phyloP scores from a whole-genome alignment of 768 basidiomycete species.

The Collybia sordida region DNA sequence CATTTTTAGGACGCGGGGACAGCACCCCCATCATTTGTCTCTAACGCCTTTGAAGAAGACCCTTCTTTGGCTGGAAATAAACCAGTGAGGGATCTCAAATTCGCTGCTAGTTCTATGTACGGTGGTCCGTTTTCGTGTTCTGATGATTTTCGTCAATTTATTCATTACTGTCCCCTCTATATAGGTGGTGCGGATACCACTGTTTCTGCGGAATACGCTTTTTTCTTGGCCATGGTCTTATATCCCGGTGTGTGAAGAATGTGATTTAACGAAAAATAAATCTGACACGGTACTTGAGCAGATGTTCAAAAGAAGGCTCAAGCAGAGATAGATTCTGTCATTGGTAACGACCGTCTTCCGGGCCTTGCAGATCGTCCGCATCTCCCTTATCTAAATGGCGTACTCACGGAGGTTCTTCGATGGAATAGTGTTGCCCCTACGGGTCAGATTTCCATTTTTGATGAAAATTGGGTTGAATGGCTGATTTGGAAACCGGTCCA shows the following conservation, averaged over 20 bases:
- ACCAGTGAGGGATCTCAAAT: slow-evolving; percentile 34
- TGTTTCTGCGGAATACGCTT: slow-evolving; percentile 42
- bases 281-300: slow-evolving; percentile 10
- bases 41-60: slow-evolving; percentile 37
- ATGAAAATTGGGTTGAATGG: neutral
- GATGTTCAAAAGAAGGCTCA: slow-evolving; percentile 54
- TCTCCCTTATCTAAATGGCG: slow-evolving; percentile 48
- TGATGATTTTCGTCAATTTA: neutral
- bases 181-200: slow-evolving; percentile 53
- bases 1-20: slow-evolving; percentile 35
- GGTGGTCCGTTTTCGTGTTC: slow-evolving; percentile 29
- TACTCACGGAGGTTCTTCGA: slow-evolving; percentile 47
- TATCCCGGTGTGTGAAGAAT: slow-evolving; percentile 23
- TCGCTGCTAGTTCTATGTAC: slow-evolving; percentile 45
- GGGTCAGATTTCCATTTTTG: slow-evolving; percentile 22
- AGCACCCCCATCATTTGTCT: slow-evolving; percentile 43
- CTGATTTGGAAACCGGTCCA: slow-evolving; percentile 10
- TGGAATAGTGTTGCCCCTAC: slow-evolving; percentile 49
- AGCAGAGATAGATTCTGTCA: slow-evolving; percentile 47
- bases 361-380: slow-evolving; percentile 36
- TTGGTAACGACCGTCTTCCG: slow-evolving; percentile 37
- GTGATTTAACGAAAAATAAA: neutral
- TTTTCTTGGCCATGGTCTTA: slow-evolving; percentile 49
- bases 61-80: slow-evolving; percentile 28
- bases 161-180: neutral